phyloP scores from a whole-genome alignment of 106 monocot species.

The Agapanthus africanus region DNA sequence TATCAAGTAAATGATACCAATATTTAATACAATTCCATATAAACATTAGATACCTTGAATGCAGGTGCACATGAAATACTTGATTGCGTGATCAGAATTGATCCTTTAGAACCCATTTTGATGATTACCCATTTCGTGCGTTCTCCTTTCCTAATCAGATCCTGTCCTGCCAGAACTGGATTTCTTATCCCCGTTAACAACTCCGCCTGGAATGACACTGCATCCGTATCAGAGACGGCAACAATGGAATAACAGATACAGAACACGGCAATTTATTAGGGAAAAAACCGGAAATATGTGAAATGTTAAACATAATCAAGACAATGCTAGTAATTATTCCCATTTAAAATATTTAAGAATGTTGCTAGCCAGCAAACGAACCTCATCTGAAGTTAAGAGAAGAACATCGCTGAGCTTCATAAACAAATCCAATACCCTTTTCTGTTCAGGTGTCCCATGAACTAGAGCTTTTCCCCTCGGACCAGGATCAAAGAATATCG shows the following conservation, averaged over 20 bases:
- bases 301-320: neutral
- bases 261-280: neutral
- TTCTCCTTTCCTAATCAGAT: conserved; percentile 44
- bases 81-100: conserved; percentile 52
- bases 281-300: neutral
- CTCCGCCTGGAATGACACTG: conserved; percentile 36
- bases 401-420: conserved; percentile 78
- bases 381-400: conserved; percentile 89
- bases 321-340: neutral
- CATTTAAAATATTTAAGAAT: neutral
- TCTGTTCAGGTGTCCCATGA: conserved; percentile 39
- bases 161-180: conserved; percentile 62
- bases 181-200: conserved; percentile 62
- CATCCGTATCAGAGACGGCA: neutral
- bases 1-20: neutral
- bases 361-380: conserved; percentile 4
- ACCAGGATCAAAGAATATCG: conserved; percentile 88
- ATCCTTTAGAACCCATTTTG: conserved; percentile 86
- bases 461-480: conserved; percentile 57
- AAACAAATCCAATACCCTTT: conserved; percentile 40
- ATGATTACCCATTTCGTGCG: conserved; percentile 74
- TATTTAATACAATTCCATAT: neutral
- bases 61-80: conserved; percentile 64
- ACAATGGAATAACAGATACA: neutral
- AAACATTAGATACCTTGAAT: conserved; percentile 48